Base-by-base conservation (phyloP, 768 basidiomycete genomes). In the Pleurotus sapidus region DNA sequence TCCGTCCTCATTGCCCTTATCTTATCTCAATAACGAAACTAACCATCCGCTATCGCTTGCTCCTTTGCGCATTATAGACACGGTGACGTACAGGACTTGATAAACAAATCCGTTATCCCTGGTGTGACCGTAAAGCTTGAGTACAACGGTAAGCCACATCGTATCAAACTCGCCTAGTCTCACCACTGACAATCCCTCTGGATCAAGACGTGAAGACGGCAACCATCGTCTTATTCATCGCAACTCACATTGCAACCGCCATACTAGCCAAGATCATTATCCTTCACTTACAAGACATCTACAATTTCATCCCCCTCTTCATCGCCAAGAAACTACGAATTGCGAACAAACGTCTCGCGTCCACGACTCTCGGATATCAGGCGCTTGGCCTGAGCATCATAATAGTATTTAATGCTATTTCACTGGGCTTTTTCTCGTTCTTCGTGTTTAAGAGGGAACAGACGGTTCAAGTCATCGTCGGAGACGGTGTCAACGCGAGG, bases 251-350 rank as follows among this genome's bases (percentile, higher is more conserved):
- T 15, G 55, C 56, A 17, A 60, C 61, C 1, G 23, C 57, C 12
- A 17, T 54, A 12, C 30, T 48, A 18, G 57, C 60, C n/a, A 53
- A 64, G 11, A 58, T 58, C 45, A 17, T 49, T 12, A 47, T 64
- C 24, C 20, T 47, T 17, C 61, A 61, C 30, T 46, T 64, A 54
- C 63, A 64, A 12, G 61, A 64, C 11, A 58, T 64, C 20, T 62
- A 49, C 47, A 39, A 53, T 5, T 58, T 64, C 20, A 51, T 64
- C 25, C 63, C 63, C 37, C 30, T 55, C 23, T 55, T 47, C 34
- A 37, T 64, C 25, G 55, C 61, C 11, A 58, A 58, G 12, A 59
- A 59, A 18, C 14, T 64, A n/a, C 40, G 34, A 11, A 54, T 48
- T 5, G 46, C 46, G 7, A 12, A 49, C 5, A 24, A 55, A 5